Conservation (phyloP, 1,139 yeast genomes). For the Ashbya aceris region DNA sequence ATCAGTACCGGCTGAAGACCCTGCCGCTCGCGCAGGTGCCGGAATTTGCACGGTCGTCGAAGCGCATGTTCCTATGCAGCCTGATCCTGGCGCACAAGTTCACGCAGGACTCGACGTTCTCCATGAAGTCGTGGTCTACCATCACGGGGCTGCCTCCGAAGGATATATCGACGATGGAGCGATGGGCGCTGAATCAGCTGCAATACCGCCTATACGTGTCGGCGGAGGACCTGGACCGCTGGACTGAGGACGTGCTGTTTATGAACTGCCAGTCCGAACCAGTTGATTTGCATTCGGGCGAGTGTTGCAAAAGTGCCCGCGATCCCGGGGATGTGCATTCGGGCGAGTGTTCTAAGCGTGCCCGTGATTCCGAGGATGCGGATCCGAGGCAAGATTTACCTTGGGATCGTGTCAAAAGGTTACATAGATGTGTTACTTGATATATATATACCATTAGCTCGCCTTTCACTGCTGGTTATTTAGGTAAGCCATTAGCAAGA, state of each 20-base stretch:
- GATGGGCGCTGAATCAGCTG: slow-evolving; percentile 25
- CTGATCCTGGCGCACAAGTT: slow-evolving; percentile 27
- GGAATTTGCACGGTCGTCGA: slow-evolving; percentile 25
- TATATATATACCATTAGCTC: no score
- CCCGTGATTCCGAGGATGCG: no score
- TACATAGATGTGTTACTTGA: no score
- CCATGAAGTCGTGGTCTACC: slow-evolving; percentile 26
- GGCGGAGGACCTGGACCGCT: slow-evolving; percentile 9
- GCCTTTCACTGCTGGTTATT: no score
- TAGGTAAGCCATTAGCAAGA: no score
- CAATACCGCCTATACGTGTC: slow-evolving; percentile 18
- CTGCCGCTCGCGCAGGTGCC: slow-evolving; percentile 12
- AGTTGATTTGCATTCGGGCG: no score
- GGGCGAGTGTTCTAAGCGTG: no score
- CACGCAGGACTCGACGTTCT: slow-evolving; percentile 25
- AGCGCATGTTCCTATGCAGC: slow-evolving; percentile 23
- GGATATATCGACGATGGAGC: slow-evolving; percentile 25
- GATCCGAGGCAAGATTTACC: no score
- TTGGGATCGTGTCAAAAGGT: no score
- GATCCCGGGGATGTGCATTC: no score
- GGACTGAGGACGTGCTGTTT: slow-evolving; percentile 6
- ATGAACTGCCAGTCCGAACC: background rate
- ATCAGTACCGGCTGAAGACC: slow-evolving; percentile 7
- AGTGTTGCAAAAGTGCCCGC: no score
- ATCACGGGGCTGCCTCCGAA: slow-evolving; percentile 22